phyloP scores from a whole-genome alignment of 768 basidiomycete genomes.

The Suillus bovinus region DNA sequence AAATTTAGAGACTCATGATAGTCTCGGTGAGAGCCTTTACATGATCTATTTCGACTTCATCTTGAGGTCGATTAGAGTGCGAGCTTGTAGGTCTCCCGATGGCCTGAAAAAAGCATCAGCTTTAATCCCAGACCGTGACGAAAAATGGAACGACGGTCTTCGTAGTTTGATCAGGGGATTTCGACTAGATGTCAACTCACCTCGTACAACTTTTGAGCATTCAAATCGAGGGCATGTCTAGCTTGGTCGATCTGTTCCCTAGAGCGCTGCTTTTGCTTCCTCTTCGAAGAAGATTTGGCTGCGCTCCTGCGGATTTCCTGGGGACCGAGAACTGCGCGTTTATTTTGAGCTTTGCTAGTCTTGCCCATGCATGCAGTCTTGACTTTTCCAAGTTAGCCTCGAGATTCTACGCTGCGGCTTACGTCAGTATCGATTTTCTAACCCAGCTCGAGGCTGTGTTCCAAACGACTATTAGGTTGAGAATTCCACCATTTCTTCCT shows the following conservation, averaged over 20 bases:
- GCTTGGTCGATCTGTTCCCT: constrained; percentile 27
- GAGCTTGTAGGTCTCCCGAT: background rate
- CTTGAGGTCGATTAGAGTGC: background rate
- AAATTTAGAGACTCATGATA: background rate
- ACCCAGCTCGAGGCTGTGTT: background rate
- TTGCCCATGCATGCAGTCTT: background rate
- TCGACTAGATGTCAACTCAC: constrained; percentile 15
- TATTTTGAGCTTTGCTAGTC: background rate
- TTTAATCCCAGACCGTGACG: background rate
- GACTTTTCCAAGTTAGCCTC: no score
- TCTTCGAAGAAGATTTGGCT: constrained; percentile 19
- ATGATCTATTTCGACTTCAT: constrained; percentile 1
- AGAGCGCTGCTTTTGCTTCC: constrained; percentile 20
- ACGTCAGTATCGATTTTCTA: background rate
- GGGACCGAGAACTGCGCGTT: background rate
- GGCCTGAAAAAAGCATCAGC: background rate
- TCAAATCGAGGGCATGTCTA: constrained; percentile 28
- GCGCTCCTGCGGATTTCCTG: constrained; percentile 9
- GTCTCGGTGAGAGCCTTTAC: constrained; percentile 5
- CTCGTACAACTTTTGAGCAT: constrained; percentile 26
- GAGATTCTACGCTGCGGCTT: background rate
- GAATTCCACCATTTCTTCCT: constrained; percentile 1
- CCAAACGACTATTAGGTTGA: background rate
- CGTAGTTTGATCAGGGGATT: background rate
- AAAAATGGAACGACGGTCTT: background rate